Evolutionary conservation across 2,329 filamentous ascomycete genomes (phyloP).

Genomic region (Beauveria caledonica): DNA sequence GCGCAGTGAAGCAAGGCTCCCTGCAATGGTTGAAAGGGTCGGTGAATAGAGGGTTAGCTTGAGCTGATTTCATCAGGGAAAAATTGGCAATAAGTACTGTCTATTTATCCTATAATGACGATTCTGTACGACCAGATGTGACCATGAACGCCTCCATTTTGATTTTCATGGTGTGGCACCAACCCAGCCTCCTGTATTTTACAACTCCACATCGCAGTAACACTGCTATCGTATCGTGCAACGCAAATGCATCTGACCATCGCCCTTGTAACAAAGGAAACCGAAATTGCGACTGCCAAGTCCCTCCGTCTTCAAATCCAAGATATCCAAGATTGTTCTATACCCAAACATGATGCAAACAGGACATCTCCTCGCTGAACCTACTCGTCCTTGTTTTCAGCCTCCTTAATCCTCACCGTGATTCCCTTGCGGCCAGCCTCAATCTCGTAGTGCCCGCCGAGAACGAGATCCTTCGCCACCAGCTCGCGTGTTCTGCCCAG

Average conservation of each 20-base stretch:
- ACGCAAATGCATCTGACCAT: neutral
- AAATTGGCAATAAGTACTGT: too few species aligned
- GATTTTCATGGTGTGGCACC: neutral
- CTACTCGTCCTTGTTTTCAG: conserved; percentile 26
- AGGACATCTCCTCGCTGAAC: neutral
- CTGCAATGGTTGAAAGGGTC: neutral
- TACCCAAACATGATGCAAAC: neutral
- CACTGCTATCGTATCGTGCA: neutral
- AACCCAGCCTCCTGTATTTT: neutral
- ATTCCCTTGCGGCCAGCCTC: conserved; percentile 31
- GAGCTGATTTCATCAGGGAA: neutral
- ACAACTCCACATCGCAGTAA: neutral
- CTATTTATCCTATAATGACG: neutral
- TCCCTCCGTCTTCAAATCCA: neutral
- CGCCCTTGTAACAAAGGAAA: neutral
- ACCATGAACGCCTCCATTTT: neutral
- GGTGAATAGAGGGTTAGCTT: neutral
- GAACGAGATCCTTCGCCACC: conserved; percentile 88
- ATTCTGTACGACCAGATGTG: too few species aligned
- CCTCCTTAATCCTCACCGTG: conserved; percentile 34
- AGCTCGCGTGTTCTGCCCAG: conserved; percentile 89
- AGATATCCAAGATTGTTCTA: neutral
- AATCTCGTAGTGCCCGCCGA: conserved; percentile 72
- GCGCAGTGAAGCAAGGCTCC: neutral
- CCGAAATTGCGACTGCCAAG: neutral